Evolutionary conservation across 2,329 filamentous ascomycete genomes (phyloP).

Genomic region (Penicillium hordei): DNA sequence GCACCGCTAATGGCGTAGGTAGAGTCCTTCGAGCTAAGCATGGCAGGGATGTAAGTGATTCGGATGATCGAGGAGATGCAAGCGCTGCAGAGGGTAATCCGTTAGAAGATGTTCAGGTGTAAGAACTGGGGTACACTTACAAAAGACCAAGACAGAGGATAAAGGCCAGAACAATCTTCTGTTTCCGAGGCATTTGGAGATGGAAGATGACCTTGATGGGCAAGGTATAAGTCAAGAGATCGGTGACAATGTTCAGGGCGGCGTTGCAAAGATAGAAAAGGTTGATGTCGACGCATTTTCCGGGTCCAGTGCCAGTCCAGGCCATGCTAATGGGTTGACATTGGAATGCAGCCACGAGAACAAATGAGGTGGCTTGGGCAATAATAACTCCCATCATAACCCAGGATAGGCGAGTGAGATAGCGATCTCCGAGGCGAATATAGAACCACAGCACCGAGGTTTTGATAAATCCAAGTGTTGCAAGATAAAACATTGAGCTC

Average conservation of each 20-base stretch:
- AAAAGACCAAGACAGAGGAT: constrained; percentile 56
- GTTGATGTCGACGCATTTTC: constrained; percentile 51
- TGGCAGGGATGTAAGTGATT: constrained; percentile 47
- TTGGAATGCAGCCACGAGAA: constrained; percentile 47
- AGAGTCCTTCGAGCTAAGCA: constrained; percentile 40
- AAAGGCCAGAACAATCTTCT: constrained; percentile 48
- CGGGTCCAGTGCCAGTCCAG: constrained; percentile 38
- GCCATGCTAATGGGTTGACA: constrained; percentile 43
- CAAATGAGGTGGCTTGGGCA: constrained; percentile 44
- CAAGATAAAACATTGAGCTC: constrained; percentile 52
- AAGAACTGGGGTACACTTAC: constrained; percentile 15
- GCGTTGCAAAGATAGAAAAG: constrained; percentile 56
- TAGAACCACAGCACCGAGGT: constrained; percentile 50
- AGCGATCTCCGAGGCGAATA: constrained; percentile 44
- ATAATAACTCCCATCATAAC: constrained; percentile 44
- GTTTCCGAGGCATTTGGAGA: constrained; percentile 49
- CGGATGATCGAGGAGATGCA: constrained; percentile 50
- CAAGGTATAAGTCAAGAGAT: constrained; percentile 56
- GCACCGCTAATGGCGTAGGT: constrained; percentile 42
- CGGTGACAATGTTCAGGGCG: constrained; percentile 60
- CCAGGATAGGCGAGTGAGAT: constrained; percentile 38
- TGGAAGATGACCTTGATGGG: constrained; percentile 51
- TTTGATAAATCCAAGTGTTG: constrained; percentile 51
- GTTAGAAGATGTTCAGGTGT: neutral
- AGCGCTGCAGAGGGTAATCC: constrained; percentile 32